Percentiles rank a stretch among this genome's conserved stretches.
Conservation (phyloP, 2,329 filamentous ascomycete species). For the Metarhizium robertsii region DNA sequence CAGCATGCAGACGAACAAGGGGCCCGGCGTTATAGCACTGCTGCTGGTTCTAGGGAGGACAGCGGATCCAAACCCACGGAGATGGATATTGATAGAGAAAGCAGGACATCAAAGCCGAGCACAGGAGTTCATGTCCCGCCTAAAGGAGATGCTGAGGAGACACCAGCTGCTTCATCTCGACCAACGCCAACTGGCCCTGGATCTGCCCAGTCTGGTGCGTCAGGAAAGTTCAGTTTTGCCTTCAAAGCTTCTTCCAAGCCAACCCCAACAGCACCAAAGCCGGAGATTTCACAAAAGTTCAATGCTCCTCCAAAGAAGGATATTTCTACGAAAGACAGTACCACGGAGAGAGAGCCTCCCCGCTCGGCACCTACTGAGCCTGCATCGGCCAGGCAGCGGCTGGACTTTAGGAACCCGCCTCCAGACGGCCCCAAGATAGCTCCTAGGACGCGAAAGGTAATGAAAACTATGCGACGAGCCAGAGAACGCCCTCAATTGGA, state of each 20-base stretch:
- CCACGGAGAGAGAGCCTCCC: constrained; percentile 37
- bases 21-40: constrained; percentile 11
- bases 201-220: constrained; percentile 31
- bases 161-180: not conserved
- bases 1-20: constrained; percentile 8
- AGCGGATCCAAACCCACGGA: not conserved
- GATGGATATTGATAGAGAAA: not conserved
- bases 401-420: constrained; percentile 21
- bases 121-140: not conserved
- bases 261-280: constrained; percentile 47
- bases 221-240: constrained; percentile 82
- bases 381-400: constrained; percentile 34
- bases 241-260: constrained; percentile 68
- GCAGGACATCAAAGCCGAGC: not conserved
- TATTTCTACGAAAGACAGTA: constrained; percentile 13
- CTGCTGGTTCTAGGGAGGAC: not conserved
- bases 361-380: constrained; percentile 44
- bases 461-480: constrained; percentile 57
- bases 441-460: constrained; percentile 53
- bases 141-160: constrained; percentile 2
- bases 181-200: constrained; percentile 33
- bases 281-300: constrained; percentile 58
- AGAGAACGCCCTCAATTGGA: constrained; percentile 64
- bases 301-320: constrained; percentile 48
- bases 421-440: constrained; percentile 25